These are phyloP conservation scores for Typha latifolia DNA, from an alignment of 176 grass and related monocot genomes.

Conservation along the genomic window DNA sequence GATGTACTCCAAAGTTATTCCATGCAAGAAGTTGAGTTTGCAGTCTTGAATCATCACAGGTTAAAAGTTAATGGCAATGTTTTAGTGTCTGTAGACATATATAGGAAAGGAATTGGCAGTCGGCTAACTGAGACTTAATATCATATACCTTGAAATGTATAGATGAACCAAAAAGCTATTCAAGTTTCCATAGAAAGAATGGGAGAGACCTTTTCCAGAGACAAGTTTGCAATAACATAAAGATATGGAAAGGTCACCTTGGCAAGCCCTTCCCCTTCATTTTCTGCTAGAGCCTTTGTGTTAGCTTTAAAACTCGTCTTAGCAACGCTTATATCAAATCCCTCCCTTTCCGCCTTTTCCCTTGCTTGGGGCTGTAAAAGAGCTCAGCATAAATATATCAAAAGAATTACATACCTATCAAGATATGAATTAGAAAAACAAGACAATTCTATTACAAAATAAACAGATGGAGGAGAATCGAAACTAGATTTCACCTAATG, in stretches of 20 bases:
- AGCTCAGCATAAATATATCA: neutral
- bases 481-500: too few species aligned
- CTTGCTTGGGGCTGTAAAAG: slow-evolving; percentile 87
- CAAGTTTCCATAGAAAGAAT: neutral
- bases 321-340: slow-evolving; percentile 68
- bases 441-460: neutral
- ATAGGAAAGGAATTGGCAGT: neutral
- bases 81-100: neutral
- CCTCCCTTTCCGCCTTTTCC: slow-evolving; percentile 85
- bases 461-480: neutral
- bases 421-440: neutral
- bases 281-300: slow-evolving; percentile 95
- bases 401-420: neutral
- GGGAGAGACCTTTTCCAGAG: neutral
- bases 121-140: neutral
- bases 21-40: neutral
- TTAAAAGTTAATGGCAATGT: neutral
- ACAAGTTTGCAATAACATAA: slow-evolving; percentile 2
- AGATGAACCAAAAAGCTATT: neutral
- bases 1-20: neutral
- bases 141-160: neutral
- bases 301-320: slow-evolving; percentile 99
- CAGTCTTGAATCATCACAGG: neutral
- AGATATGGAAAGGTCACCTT: slow-evolving; percentile 37
- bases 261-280: slow-evolving; percentile 93